A percentile compares a stretch with the other conserved stretches of the same genome.
Conservation (phyloP, 805 yeast genomes). For the Nakazawaea ishiwadae region DNA sequence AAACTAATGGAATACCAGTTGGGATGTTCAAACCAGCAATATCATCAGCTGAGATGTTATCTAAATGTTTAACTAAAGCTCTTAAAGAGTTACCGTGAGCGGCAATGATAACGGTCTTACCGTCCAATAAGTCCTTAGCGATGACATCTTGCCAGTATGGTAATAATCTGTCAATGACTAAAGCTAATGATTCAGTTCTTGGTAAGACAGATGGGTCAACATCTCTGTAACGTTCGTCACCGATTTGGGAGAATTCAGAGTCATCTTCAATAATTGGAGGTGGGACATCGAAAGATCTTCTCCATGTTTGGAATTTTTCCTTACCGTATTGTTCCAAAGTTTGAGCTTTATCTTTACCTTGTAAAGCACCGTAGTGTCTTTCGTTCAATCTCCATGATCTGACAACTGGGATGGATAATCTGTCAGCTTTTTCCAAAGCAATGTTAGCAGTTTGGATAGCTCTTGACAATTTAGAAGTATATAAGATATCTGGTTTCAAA, state of each 20-base stretch:
- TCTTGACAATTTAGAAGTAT: constrained; percentile 88
- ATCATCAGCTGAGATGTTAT: constrained; percentile 85
- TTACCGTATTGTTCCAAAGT: constrained; percentile 83
- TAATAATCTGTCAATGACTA: constrained; percentile 92
- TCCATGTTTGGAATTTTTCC: constrained; percentile 93
- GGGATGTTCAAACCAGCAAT: constrained; percentile 96
- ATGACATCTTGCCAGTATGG: constrained; percentile 97
- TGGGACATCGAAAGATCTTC: constrained; percentile 96
- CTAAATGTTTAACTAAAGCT: constrained; percentile 94
- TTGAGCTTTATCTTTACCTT: constrained; percentile 97
- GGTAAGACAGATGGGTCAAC: constrained; percentile 86
- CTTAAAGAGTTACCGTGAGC: constrained; percentile 99
- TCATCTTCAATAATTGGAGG: constrained; percentile 83
- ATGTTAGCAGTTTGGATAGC: constrained; percentile 97
- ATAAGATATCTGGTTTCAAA: constrained; percentile 78
- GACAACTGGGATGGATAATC: constrained; percentile 84
- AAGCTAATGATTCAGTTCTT: constrained; percentile 88
- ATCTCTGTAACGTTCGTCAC: constrained; percentile 80
- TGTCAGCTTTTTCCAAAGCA: constrained; percentile 85
- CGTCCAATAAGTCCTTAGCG: constrained; percentile 74
- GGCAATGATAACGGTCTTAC: constrained; percentile 88
- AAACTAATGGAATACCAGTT: constrained; percentile 97
- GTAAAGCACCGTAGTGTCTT: constrained; percentile 98
- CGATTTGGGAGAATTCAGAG: constrained; percentile 78
- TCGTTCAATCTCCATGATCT: constrained; percentile 98